Conservation (phyloP, 768 basidiomycete species). For the Termitomyces heimii region DNA sequence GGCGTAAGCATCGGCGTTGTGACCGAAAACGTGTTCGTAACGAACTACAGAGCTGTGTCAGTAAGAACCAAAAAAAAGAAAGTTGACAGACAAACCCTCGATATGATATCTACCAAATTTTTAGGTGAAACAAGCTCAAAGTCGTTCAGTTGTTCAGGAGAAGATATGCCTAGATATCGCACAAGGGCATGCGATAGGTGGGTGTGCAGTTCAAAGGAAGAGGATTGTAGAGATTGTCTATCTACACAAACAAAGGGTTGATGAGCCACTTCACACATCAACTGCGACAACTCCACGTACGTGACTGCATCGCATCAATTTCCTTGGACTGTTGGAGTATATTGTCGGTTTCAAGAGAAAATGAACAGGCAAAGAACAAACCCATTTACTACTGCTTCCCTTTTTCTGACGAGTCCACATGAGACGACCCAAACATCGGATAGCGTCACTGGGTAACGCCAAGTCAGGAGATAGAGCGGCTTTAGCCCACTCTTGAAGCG, state of each 20-base stretch:
- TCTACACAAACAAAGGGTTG: slow-evolving; percentile 32
- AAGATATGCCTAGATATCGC: slow-evolving; percentile 57
- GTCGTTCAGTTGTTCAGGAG: slow-evolving; percentile 50
- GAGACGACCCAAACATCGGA: slow-evolving; percentile 74
- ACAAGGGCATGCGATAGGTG: slow-evolving; percentile 72
- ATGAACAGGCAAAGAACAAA: slow-evolving; percentile 23
- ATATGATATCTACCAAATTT: slow-evolving; percentile 67
- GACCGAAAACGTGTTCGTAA: slow-evolving; percentile 86
- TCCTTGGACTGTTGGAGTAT: slow-evolving; percentile 43
- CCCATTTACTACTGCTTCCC: slow-evolving; percentile 52
- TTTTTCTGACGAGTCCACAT: slow-evolving; percentile 58
- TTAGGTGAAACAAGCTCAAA: slow-evolving; percentile 52
- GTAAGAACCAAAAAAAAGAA: slow-evolving; percentile 2
- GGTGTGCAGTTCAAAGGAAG: slow-evolving; percentile 50
- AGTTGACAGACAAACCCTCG: slow-evolving; percentile 42
- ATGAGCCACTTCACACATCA: neutral
- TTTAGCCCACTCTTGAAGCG: slow-evolving; percentile 54
- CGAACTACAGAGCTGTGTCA: slow-evolving; percentile 51
- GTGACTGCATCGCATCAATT: slow-evolving; percentile 69
- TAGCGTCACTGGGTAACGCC: slow-evolving; percentile 66
- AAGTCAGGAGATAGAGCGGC: slow-evolving; percentile 40
- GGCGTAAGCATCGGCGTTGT: slow-evolving; percentile 74
- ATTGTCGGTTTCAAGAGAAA: neutral
- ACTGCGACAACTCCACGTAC: slow-evolving; percentile 27
- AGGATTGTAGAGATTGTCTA: slow-evolving; percentile 42